phyloP scores from a whole-genome alignment of 306 rosid species.

The Alnus glutinosa region DNA sequence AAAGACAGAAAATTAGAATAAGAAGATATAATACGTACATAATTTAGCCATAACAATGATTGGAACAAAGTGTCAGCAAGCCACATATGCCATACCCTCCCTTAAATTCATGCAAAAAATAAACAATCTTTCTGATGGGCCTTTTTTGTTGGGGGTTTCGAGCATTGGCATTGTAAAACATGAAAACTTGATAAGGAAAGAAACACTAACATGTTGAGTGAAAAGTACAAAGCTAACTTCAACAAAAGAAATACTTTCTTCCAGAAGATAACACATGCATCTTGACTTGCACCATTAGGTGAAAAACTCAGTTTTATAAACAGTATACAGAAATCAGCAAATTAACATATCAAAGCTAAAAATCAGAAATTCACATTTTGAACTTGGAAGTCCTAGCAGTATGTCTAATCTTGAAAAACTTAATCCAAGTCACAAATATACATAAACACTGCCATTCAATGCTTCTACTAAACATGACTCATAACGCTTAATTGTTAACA shows the following conservation, averaged over 20 bases:
- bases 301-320: neutral
- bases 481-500: too few species aligned
- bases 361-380: too few species aligned
- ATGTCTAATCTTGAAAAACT: neutral
- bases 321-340: neutral
- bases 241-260: neutral
- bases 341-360: neutral
- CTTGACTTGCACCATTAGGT: slow-evolving; percentile 9
- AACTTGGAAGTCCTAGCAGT: neutral
- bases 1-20: neutral
- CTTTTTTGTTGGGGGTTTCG: neutral
- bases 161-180: neutral
- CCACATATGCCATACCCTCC: neutral
- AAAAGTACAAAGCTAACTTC: neutral
- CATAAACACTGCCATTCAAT: too few species aligned
- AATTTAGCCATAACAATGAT: neutral
- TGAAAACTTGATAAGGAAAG: neutral
- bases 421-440: neutral
- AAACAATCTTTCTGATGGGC: neutral
- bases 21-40: neutral
- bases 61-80: neutral
- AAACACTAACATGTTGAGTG: neutral
- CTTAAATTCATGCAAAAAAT: neutral
- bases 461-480: neutral
- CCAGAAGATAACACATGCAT: slow-evolving; percentile 5